Base-by-base conservation (phyloP, 805 yeast genomes). In the Diddensiella transvaalensis region DNA sequence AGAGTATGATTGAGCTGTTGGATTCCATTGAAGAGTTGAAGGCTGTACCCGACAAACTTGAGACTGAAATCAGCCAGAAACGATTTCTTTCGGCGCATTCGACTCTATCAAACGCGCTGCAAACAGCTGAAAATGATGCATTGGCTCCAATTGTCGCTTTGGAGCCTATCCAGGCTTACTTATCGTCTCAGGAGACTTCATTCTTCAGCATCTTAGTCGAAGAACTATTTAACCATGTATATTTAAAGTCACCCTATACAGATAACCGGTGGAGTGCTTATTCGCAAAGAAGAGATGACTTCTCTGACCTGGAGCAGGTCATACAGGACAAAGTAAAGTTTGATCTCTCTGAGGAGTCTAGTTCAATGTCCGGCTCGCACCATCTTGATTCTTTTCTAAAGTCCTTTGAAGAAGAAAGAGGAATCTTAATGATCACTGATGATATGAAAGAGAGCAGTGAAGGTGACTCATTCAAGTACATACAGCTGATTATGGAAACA, bases 131-230 rank as follows among this genome's bases (percentile, higher is more conserved):
- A 26, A 53, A 51, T 42, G 61, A 62, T 19, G 60, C 60, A 30
- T 52, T 70, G 39, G 55, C 59, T 2, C 43, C 52, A 10, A 63
- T 67, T 19, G 56, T 65, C 2, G 62, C 66, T 1, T 53, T 66
- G 30, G 58, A 58, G 50, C 65, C 67, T 1, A 49, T 67, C 29
- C 61, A 62, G 24, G 38, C 55, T 10, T 64, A 64, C 40, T 53
- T 67, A 13, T 48, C 56, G 30, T 64, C 71, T 8, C 76, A 75
- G 52, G 68, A 67, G 39, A 49, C 62, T 38, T 62, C 71, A 37
- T 68, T 90, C 23, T 83, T 84, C 58, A 88, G 83, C 41, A 78
- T 79, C 53, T 70, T 90, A 17, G 70, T 86, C n/a, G 95, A 86
- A 53, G 96, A 89, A 59, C 67, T 88, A 37, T 82, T 79, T 50